These are phyloP conservation scores for Podospora didyma DNA, from an alignment of 495 filamentous ascomycete genomes.

Conservation along the genomic window DNA sequence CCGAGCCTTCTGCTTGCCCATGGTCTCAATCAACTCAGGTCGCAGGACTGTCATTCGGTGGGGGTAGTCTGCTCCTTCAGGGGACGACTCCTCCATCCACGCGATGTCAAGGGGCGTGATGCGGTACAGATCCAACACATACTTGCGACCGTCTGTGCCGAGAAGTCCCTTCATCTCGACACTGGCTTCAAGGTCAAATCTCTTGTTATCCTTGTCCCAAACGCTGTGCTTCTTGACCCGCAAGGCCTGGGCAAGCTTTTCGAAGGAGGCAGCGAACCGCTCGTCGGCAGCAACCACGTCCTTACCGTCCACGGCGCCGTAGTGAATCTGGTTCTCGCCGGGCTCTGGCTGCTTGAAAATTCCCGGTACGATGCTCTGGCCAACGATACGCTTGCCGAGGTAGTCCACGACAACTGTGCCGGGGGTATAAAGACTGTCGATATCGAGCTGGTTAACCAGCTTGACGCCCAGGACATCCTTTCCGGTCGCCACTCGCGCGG, in stretches of 20 bases:
- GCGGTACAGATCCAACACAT: slow-evolving; percentile 93
- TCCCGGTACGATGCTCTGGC: slow-evolving; percentile 96
- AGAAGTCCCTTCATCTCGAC: slow-evolving; percentile 97
- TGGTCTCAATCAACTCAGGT: slow-evolving; percentile 80
- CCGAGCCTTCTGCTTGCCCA: slow-evolving; percentile 79
- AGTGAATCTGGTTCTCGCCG: slow-evolving; percentile 97
- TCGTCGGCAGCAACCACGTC: slow-evolving; percentile 89
- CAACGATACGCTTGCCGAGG: slow-evolving; percentile 92
- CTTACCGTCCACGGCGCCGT: slow-evolving; percentile 96
- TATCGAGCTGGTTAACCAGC: slow-evolving; percentile 94
- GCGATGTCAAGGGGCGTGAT: slow-evolving; percentile 85
- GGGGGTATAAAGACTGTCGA: slow-evolving; percentile 87
- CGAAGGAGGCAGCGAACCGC: slow-evolving; percentile 78
- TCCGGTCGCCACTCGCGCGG: slow-evolving; percentile 90
- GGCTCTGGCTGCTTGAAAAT: slow-evolving; percentile 99
- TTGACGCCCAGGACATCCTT: slow-evolving; percentile 95
- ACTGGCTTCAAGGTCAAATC: slow-evolving; percentile 88
- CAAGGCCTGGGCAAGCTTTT: slow-evolving; percentile 82
- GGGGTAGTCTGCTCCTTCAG: slow-evolving; percentile 63
- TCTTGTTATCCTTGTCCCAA: slow-evolving; percentile 93
- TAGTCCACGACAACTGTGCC: slow-evolving; percentile 98
- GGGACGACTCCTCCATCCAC: slow-evolving; percentile 71
- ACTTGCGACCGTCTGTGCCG: slow-evolving; percentile 96
- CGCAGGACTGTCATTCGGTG: slow-evolving; percentile 93
- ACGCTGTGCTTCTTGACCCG: slow-evolving; percentile 91